Conservation (phyloP, 2,329 filamentous ascomycete species). For the Fusarium gaditjirri region DNA sequence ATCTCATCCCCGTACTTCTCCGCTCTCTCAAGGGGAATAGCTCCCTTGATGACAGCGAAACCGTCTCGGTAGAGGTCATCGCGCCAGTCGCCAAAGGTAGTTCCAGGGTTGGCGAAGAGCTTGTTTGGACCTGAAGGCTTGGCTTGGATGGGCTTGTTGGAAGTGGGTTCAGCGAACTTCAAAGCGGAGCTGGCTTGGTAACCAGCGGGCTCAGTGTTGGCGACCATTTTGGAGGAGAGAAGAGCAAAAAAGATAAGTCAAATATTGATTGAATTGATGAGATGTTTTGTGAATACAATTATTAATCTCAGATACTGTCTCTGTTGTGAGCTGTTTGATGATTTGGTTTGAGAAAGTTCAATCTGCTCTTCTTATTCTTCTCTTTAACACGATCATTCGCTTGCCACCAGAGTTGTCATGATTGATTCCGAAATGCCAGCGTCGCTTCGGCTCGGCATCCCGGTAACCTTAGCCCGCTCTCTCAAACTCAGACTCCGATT, state of each 20-base stretch:
- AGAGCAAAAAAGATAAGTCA: too few relatives aligned
- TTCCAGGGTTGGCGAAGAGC: background rate
- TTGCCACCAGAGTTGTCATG: rapidly evolving
- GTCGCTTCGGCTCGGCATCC: conserved; percentile 17
- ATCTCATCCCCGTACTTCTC: background rate
- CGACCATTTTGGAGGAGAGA: background rate
- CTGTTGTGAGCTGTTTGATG: background rate
- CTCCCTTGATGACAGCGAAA: conserved; percentile 2
- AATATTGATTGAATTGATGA: background rate
- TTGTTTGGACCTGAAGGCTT: conserved; percentile 13
- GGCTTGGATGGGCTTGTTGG: conserved; percentile 4
- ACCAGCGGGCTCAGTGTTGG: background rate
- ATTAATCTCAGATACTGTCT: background rate
- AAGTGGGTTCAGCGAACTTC: background rate
- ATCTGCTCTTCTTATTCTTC: background rate
- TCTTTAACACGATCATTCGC: rapidly evolving
- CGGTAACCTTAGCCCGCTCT: background rate
- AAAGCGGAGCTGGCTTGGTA: background rate
- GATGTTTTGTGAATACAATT: rapidly evolving
- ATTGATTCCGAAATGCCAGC: background rate
- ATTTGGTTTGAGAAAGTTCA: background rate
- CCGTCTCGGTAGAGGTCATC: conserved; percentile 11
- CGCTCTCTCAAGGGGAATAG: background rate
- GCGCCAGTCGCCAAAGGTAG: conserved; percentile 5
- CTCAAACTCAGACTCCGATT: background rate